phyloP scores from a whole-genome alignment of 352 stramenopile genomes.

The Peronospora tabacina region DNA sequence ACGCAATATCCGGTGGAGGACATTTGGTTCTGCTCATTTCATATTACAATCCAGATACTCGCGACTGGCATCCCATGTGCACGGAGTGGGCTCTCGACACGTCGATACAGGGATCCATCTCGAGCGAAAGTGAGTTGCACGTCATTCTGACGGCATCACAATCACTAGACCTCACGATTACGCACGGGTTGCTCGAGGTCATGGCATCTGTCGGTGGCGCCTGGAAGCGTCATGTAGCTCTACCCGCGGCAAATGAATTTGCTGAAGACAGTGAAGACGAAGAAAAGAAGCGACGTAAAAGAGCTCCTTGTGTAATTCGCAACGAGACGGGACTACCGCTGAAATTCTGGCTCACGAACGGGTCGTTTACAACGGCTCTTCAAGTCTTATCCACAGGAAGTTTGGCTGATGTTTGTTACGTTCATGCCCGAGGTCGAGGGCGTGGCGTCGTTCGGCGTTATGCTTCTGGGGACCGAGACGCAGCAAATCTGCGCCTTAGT shows the following conservation, averaged over 20 bases:
- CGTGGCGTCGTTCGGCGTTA: constrained; percentile 68
- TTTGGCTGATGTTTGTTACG: constrained; percentile 57
- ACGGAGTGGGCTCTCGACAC: constrained; percentile 65
- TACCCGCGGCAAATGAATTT: constrained; percentile 1
- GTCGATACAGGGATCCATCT: constrained; percentile 46
- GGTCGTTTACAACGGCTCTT: constrained; percentile 28
- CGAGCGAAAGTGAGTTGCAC: constrained; percentile 55
- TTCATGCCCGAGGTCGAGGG: constrained; percentile 48
- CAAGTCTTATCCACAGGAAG: constrained; percentile 36
- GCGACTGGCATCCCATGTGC: constrained; percentile 77
- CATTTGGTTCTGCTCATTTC: constrained; percentile 54
- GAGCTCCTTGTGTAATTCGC: constrained; percentile 65
- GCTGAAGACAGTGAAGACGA: constrained; percentile 13
- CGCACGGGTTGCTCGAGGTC: constrained; percentile 69
- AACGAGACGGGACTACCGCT: constrained; percentile 70
- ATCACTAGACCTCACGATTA: constrained; percentile 66
- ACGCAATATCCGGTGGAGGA: constrained; percentile 57
- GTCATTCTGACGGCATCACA: constrained; percentile 65
- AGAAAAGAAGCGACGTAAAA: constrained; percentile 32
- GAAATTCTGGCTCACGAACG: constrained; percentile 63
- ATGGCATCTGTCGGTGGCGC: constrained; percentile 65
- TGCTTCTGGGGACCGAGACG: constrained; percentile 45
- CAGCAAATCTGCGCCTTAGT: constrained; percentile 49
- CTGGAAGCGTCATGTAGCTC: constrained; percentile 43
- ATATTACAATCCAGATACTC: constrained; percentile 80